These are phyloP conservation scores for Psidium guajava DNA, from an alignment of 345 rosid genomes.

Conservation along the genomic window DNA sequence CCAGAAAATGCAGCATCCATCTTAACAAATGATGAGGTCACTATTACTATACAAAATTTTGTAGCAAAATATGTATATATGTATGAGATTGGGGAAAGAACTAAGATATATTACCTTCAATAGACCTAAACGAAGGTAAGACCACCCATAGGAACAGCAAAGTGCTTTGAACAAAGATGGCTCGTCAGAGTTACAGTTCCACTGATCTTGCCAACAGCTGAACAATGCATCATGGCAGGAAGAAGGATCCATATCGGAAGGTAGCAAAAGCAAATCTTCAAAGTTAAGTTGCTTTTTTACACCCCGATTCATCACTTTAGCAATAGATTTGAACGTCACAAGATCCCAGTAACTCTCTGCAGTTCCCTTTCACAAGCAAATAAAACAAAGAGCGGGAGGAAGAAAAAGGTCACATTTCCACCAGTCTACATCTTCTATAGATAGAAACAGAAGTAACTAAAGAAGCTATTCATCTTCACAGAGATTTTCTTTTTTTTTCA, in stretches of 20 bases:
- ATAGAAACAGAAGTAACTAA: background rate
- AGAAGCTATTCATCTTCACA: background rate
- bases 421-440: background rate
- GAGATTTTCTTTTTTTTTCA: background rate
- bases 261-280: conserved; percentile 66
- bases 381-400: background rate
- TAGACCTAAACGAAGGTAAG: conserved; percentile 64
- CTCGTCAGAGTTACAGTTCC: conserved; percentile 12
- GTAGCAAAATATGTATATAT: background rate
- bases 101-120: conserved; percentile 44
- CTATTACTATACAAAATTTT: background rate
- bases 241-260: conserved; percentile 68
- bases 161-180: conserved; percentile 66
- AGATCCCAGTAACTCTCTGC: conserved; percentile 42
- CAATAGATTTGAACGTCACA: conserved; percentile 51
- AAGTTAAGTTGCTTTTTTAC: conserved; percentile 69
- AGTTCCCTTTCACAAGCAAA: conserved; percentile 23
- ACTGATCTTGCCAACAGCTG: conserved; percentile 56
- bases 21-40: background rate
- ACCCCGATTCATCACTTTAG: conserved; percentile 52
- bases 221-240: conserved; percentile 44
- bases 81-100: background rate
- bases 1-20: background rate
- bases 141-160: conserved; percentile 73
- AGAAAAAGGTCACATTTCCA: background rate